These are phyloP conservation scores for Colletotrichum euphorbiae DNA, from an alignment of 2,329 filamentous ascomycete species.

Conservation along the genomic window DNA sequence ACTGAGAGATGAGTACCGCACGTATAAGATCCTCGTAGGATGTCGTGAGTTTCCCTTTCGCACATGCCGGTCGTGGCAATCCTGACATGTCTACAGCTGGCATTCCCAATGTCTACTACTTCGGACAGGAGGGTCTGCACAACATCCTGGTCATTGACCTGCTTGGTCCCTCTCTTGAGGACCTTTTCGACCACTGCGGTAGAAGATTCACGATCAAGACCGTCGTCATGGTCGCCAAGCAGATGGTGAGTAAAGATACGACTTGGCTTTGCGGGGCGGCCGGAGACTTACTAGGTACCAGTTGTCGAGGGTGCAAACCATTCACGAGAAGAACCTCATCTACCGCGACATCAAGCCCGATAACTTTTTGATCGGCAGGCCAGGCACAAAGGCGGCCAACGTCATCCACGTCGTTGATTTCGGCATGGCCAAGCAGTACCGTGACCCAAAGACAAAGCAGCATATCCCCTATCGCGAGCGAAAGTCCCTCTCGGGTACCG, in stretches of 20 bases:
- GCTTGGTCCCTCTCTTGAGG: conserved; percentile 92
- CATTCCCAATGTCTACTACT: conserved; percentile 99
- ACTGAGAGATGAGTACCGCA: conserved; percentile 97
- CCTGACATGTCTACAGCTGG: conserved; percentile 71
- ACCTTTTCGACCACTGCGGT: conserved; percentile 97
- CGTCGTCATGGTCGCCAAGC: conserved; percentile 98
- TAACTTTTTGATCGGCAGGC: conserved; percentile 97
- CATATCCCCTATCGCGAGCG: conserved; percentile 98
- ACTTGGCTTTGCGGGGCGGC: background rate
- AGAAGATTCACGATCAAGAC: conserved; percentile 96
- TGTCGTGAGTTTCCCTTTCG: conserved; percentile 80
- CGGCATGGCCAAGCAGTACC: conserved; percentile 99
- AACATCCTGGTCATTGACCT: conserved; percentile 99
- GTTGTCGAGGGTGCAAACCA: conserved; percentile 90
- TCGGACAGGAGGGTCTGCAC: conserved; percentile 97
- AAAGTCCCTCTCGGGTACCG: conserved; percentile 96
- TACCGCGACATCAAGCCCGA: conserved; percentile 99
- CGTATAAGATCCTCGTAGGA: conserved; percentile 98
- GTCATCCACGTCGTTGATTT: conserved; percentile 99
- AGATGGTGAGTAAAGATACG: conserved; percentile 76
- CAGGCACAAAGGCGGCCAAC: conserved; percentile 92
- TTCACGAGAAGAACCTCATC: conserved; percentile 99
- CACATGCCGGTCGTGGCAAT: background rate
- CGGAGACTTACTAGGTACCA: conserved; percentile 47
- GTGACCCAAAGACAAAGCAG: conserved; percentile 98